These are phyloP conservation scores for Magnolia sinica DNA, from an alignment of 164 flowering plant genomes.

Conservation along the genomic window DNA sequence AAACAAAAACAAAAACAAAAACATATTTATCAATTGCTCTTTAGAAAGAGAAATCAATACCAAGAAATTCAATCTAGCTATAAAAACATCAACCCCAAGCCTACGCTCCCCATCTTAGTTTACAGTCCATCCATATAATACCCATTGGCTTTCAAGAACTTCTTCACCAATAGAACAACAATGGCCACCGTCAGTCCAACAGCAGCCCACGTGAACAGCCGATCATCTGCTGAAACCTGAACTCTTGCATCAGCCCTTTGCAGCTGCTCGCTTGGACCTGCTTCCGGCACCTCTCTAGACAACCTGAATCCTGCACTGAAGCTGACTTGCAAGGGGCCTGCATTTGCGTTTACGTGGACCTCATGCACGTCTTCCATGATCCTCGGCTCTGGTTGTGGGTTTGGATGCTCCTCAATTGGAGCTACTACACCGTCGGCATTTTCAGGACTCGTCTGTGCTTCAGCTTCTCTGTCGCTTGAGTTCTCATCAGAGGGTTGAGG, in stretches of 20 bases:
- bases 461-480: constrained; percentile 26
- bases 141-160: constrained; percentile 71
- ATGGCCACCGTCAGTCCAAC: constrained; percentile 81
- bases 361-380: constrained; percentile 44
- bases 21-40: no score
- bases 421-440: constrained; percentile 12
- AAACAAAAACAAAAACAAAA: no score
- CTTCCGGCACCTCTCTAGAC: constrained; percentile 31
- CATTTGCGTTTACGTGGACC: constrained; percentile 41
- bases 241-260: constrained; percentile 35
- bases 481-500: constrained; percentile 30
- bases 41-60: no score
- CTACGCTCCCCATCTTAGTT: neutral
- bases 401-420: constrained; percentile 23
- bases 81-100: no score
- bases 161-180: constrained; percentile 65
- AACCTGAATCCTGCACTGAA: constrained; percentile 27
- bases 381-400: constrained; percentile 22
- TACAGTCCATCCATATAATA: constrained; percentile 7
- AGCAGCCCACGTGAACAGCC: constrained; percentile 87
- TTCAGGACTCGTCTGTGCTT: constrained; percentile 26
- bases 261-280: constrained; percentile 28
- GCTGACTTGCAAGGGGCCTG: constrained; percentile 30
- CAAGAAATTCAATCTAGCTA: no score
- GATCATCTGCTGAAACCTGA: constrained; percentile 62